Base-by-base conservation (phyloP, 2,329 filamentous ascomycete species). In the Scedosporium boydii region DNA sequence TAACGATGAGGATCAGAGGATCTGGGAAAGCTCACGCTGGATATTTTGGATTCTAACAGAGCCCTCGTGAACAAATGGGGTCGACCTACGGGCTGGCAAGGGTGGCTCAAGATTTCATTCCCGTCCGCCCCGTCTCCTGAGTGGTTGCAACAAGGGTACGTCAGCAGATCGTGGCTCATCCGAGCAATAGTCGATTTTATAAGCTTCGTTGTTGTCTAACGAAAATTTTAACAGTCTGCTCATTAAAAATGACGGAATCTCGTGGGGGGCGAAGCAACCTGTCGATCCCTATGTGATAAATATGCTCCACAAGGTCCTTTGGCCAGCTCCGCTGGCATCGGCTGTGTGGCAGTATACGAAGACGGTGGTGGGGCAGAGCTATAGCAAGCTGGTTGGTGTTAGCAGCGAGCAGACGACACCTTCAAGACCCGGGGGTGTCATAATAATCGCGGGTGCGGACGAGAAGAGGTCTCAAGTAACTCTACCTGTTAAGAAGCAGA, bases 11-110 rank as follows among this genome's bases (percentile, higher is more conserved):
- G 4, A 51, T 29, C 12, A 44, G 44, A 56, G 59, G 21, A 71
- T 27, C 38, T 46, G 73, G 73, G 70, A 42, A 71, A 70, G 16
- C 65, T 75, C 10, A 70, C 71, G 3, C 68, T 73, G n/a, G 65
- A 72, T 29, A 73, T 42, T 18, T 12, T 44, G 1, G 51, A 65
- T 77, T 76, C 14, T 70, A 76, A 4, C 67, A 55, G 23, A 23
- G n/a, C 23, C 3, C 51, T 55, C 12, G 18, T 23, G 23, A 27
- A 14, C 12, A 55, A 23, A 55, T 55, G 51, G 51, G 51, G 51
- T 23, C 51, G 12, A 23, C 51, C 51, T 6, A 14, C 23, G 18
- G 18, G 51, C 51, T 55, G 18, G 12, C 51, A 55, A 16, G 51
- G 51, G 18, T 55, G 51, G 51, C 51, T 85, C n/a, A 71, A 58